Conservation (phyloP, 2,329 filamentous ascomycete genomes). For the Verticillium isaacii region DNA sequence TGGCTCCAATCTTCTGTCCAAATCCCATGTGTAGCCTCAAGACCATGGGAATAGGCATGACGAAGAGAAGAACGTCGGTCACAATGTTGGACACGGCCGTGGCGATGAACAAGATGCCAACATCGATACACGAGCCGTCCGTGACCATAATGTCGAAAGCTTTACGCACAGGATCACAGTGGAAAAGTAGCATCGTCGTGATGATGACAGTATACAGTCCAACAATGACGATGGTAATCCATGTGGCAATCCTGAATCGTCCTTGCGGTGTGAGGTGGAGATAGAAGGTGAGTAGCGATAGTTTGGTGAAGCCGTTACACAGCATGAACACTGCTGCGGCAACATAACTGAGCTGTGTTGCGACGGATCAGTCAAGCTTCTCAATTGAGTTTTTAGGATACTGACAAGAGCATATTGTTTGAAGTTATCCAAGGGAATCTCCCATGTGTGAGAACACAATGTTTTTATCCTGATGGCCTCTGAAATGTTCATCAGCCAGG, state of each 20-base stretch:
- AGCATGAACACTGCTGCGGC: conserved; percentile 25
- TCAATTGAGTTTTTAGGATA: neutral
- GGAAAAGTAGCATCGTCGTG: conserved; percentile 28
- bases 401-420: conserved; percentile 10
- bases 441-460: conserved; percentile 14
- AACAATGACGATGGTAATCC: conserved; percentile 22
- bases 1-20: conserved; percentile 39
- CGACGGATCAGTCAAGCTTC: neutral
- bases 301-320: conserved; percentile 29
- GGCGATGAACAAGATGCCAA: conserved; percentile 40
- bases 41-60: conserved; percentile 41
- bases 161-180: conserved; percentile 27
- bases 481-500: neutral
- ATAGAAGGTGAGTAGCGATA: conserved; percentile 33
- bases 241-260: conserved; percentile 25
- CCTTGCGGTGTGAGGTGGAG: conserved; percentile 27
- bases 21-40: conserved; percentile 36
- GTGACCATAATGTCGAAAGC: conserved; percentile 23
- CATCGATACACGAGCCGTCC: conserved; percentile 35
- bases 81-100: conserved; percentile 42
- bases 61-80: conserved; percentile 42
- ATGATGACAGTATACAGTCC: conserved; percentile 25
- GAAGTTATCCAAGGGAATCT: conserved; percentile 9
- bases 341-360: conserved; percentile 13
- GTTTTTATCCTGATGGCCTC: conserved; percentile 1